Base-by-base conservation (phyloP, 2,329 filamentous ascomycete genomes). In the Sporothrix inflata region DNA sequence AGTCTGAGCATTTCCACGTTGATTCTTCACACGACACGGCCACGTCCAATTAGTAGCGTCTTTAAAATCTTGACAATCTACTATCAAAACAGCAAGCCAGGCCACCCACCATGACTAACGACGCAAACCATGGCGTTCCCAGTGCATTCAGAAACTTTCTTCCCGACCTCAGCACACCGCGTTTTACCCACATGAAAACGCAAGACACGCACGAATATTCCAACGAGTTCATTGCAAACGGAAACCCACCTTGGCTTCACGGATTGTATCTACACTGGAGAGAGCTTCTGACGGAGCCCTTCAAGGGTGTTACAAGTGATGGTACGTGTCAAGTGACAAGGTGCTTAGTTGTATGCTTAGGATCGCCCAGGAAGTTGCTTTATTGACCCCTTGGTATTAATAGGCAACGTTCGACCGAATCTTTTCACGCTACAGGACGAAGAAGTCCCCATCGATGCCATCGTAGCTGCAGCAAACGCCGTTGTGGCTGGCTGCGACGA, bases 251-350 rank as follows among this genome's bases (percentile, higher is more conserved):
- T 0, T 93, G 91, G 91, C 81, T 93, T 16, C 85, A 91, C 76
- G 87, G 82, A 0, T 79, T 91, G 27, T 90, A 88, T 72, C 78
- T 84, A 74, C 87, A 90, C 77, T 91, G 89, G 89, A 78, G 82
- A 66, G 82, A 85, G 45, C 78, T 91, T 8, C 81, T 90, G 30
- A 82, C 88, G 71, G 90, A 93, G 80, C 91, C 92, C 0, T 94
- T 88, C 79, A 89, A 87, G 77, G 92, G 92, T 27, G 83, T 94
- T 21, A 93, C 92, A 0, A 88, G 80, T 11, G 90, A 94, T 75
- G 30, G 30, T n/a, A n/a, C n/a, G n/a, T n/a, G n/a, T n/a, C n/a
- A n/a, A n/a, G n/a, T n/a, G n/a, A n/a, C n/a, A n/a, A n/a, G n/a
- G n/a, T n/a, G n/a, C n/a, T n/a, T n/a, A n/a, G n/a, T n/a, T n/a